Evolutionary conservation across 1,139 yeast species (phyloP), one percentile per base, ranked within the genome.

Genomic region (Hyphopichia burtonii): DNA sequence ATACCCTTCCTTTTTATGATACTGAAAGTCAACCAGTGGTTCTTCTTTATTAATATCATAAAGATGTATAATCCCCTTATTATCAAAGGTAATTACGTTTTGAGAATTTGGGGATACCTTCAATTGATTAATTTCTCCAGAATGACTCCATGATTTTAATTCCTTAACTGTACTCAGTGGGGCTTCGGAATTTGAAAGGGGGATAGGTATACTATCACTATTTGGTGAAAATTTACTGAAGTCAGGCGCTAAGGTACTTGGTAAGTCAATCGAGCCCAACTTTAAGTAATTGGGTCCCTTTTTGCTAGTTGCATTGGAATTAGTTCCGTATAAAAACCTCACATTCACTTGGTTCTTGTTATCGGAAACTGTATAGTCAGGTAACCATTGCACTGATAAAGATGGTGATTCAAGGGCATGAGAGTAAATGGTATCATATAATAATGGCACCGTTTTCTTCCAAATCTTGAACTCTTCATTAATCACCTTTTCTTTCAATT

Each of bases 361-460:
- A n/a, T 59, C 63, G 4, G 67, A 55, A 7, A 60, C 48, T 6
- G 61, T 60, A 41, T 64, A 63, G 11, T 62, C 59, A 5, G 79
- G 76, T 18, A 79, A 51, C 74, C 83, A 76, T 44, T 74, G 71
- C 25, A 78, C 67, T 0, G 81, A 62, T 62, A 64, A 69, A 43
- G 76, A 68, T 17, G 93, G 91, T 69, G 78, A 77, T 37, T 82
- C 82, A 39, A 82, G 68, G 17, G 87, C 80, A 48, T 79, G 73
- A 28, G 95, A 79, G 48, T 88, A 79, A 52, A 89, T 76, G 47
- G 87, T 71, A 61, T 88, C 88, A 65, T 93, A 93, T 40, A 93
- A 69, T 51, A 89, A 75, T 14, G 96, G 96, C n/a, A 93, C 86
- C 11, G 96, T 83, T 59, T 93, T 93, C 63, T 91, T 91, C 99